Evolutionary conservation across 2,329 filamentous ascomycete species (phyloP).

Genomic region (Chaetomiaceae sp.): DNA sequence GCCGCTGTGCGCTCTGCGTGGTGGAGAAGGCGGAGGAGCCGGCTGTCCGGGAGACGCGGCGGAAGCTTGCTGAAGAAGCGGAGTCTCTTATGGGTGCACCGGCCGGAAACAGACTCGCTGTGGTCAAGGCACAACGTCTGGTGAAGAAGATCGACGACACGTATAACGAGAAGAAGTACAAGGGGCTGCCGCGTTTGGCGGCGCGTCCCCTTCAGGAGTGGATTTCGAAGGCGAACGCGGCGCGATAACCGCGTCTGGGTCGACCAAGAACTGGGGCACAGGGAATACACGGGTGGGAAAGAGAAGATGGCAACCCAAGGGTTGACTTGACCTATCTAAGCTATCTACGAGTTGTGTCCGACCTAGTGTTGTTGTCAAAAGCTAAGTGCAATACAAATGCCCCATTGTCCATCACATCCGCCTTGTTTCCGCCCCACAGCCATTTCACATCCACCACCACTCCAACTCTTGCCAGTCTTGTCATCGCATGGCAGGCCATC

Average conservation of each 20-base stretch:
- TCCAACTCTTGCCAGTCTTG: too few species aligned
- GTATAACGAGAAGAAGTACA: constrained; percentile 9
- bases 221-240: neutral
- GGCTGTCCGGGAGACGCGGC: neutral
- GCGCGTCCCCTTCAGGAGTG: neutral
- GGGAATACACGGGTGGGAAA: too few species aligned
- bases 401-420: too few species aligned
- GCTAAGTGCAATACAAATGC: too few species aligned
- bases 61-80: neutral
- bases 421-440: too few species aligned
- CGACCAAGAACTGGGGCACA: neutral
- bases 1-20: constrained; percentile 1
- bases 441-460: too few species aligned
- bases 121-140: neutral
- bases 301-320: too few species aligned
- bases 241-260: too few species aligned
- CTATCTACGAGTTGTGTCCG: too few species aligned
- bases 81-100: neutral
- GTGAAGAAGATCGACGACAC: constrained; percentile 1
- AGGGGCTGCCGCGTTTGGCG: constrained; percentile 5
- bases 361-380: too few species aligned
- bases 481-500: too few species aligned
- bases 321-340: too few species aligned
- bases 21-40: neutral
- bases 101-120: neutral